Evolutionary conservation across 768 basidiomycete species (phyloP), one percentile per base, ranked within the genome.

Genomic region (Pleurotus djamor): DNA sequence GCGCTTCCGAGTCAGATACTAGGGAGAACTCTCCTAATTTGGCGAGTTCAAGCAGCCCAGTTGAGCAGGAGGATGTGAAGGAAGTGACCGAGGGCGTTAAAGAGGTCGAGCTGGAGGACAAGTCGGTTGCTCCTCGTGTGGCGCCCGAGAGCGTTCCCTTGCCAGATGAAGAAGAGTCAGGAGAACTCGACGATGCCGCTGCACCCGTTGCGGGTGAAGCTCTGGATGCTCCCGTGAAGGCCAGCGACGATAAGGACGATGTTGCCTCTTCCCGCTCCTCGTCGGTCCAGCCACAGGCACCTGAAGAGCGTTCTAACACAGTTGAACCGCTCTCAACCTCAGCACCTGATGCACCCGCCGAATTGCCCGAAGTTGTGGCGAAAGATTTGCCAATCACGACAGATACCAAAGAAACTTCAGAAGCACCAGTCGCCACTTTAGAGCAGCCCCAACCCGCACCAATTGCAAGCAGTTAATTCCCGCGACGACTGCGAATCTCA

Each of bases 81-180:
- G 87, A 86, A 65, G 87, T 91, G 61, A 89, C 88, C 0, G 68
- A 81, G 65, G 88, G 88, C 4, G 90, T 91, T 51, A 77, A 86
- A 61, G 79, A 86, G 62, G 88, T 90, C 52, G 88, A 85, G 56
- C 71, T 90, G 51, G 82, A 82, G 38, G 85, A 79, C 43, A 72
- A 71, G 45, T 62, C 64, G 43, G 49, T 41, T 37, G 55, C 45
- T 5, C 57, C 52, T 28, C 3, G 2, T 47, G 60, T 66, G 28
- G 67, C 65, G 12, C 75, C 78, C 3, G 62, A 63, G 47, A 48
- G 38, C 43, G 52, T 52, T 6, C 61, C 58, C n/a, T 16, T 59
- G 37, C 59, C 59, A 17, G 59, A 28, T 28, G 21, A 16, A 38
- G 60, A 57, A 43, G 55, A 60, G 28, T 49, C 57, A 59, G 54